Percentiles rank a stretch among this genome's conserved stretches.
These are phyloP conservation scores for Rhodamnia argentea DNA, from an alignment of 345 rosid species.

Conservation along the genomic window DNA sequence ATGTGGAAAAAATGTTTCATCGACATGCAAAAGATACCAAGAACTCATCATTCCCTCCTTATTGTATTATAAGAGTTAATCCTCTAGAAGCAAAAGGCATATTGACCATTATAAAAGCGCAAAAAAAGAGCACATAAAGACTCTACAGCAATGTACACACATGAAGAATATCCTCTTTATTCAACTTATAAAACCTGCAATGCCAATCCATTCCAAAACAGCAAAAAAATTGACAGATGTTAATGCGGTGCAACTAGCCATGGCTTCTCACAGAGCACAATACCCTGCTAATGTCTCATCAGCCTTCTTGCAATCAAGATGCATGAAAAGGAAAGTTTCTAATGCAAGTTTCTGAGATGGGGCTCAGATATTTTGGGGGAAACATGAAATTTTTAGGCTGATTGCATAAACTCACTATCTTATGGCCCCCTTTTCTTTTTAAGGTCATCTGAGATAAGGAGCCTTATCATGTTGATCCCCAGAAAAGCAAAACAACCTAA, in stretches of 20 bases:
- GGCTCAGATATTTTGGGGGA: not conserved
- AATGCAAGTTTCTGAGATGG: not conserved
- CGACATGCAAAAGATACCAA: not conserved
- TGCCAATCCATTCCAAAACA: not conserved
- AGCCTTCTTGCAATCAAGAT: not conserved
- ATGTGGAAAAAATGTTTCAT: not conserved
- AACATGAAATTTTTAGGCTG: not conserved
- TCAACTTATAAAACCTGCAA: not conserved
- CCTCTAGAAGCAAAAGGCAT: not conserved
- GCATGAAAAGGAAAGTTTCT: not conserved
- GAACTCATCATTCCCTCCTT: not conserved
- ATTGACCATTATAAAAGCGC: not conserved
- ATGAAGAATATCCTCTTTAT: not conserved
- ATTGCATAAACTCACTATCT: not conserved
- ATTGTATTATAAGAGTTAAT: not conserved
- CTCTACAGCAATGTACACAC: not conserved
- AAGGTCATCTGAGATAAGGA: not conserved
- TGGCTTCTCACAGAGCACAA: not conserved
- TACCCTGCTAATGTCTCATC: not conserved
- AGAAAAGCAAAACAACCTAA: not conserved
- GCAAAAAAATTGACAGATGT: not conserved
- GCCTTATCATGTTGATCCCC: not conserved
- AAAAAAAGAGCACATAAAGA: not conserved
- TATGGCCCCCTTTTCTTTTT: not conserved
- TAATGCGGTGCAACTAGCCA: not conserved